Evolutionary conservation across 1,284 basidiomycete genomes (phyloP), one percentile per base, ranked within the genome.

Genomic region (Phenoliferia sp.): DNA sequence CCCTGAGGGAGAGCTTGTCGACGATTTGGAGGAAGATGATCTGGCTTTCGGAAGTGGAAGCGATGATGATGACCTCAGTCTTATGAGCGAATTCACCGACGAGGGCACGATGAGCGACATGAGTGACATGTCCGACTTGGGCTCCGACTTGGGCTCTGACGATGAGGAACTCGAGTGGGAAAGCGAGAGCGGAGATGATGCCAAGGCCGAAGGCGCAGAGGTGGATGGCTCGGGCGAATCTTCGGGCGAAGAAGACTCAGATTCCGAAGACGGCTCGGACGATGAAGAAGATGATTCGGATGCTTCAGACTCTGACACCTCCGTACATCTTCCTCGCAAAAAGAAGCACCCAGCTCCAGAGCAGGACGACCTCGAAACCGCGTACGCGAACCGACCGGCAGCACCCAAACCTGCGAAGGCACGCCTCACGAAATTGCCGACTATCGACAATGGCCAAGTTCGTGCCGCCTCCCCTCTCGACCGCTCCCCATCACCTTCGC

Each of bases 81-180:
- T 69, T 78, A 83, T 68, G 88, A 85, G 86, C 81, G 81, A 74
- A 56, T 87, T 86, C 28, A 81, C 79, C 34, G 90, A 92, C 26
- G 85, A 33, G 89, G 90, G 73, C 88, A 91, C 77, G 78, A 79
- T 50, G 78, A 80, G 33, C 85, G 87, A 34, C 84, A 89, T 84
- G 82, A 62, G 44, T 44, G 66, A 66, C 32, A 62, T 62, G 75
- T 82, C 80, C 80, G 81, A 84, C 44, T 73, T 80, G 26, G 80
- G 52, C 69, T 82, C 80, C 80, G 81, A 84, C 44, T 73, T 80
- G 26, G 80, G 52, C 69, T 70, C 68, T n/a, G 79, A 82, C 61
- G 88, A 90, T 69, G 85, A 89, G 28, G n/a, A n/a, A n/a, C n/a
- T n/a, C 59, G 39, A 60, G 28, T 60, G 28, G 59, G 59, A 60